phyloP scores from a whole-genome alignment of 2,329 filamentous ascomycete species.

The Fusarium proliferatum region DNA sequence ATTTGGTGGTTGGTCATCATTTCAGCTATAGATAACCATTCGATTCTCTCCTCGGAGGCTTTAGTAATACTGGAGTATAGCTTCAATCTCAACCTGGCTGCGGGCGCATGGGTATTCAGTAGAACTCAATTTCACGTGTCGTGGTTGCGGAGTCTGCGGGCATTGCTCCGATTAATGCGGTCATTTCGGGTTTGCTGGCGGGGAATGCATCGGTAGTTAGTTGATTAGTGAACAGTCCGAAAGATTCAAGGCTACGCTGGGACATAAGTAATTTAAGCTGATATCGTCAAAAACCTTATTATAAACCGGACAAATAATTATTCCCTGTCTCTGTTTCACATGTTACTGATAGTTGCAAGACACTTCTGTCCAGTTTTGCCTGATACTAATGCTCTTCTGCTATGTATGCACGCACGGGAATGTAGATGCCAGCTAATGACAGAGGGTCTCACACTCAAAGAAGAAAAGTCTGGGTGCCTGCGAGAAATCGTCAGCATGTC shows the following conservation, averaged over 20 bases:
- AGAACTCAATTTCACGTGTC: too few species aligned
- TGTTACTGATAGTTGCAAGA: too few species aligned
- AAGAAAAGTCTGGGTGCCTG: not conserved
- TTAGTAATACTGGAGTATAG: not conserved
- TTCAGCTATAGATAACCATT: not conserved
- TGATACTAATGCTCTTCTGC: not conserved
- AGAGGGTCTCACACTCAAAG: not conserved
- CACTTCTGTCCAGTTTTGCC: not conserved
- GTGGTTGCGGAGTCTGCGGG: not conserved
- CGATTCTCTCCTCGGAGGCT: not conserved
- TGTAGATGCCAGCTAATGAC: rapidly evolving
- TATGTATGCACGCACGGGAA: not conserved
- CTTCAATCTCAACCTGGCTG: rapidly evolving
- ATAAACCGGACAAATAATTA: not conserved
- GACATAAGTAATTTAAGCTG: too few species aligned
- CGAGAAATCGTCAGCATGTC: rapidly evolving
- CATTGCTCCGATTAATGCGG: not conserved
- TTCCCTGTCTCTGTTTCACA: too few species aligned
- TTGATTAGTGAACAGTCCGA: not conserved
- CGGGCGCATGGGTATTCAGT: not conserved
- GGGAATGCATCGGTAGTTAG: not conserved
- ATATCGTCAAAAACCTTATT: too few species aligned
- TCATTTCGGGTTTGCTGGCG: not conserved
- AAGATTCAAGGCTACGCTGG: too few species aligned
- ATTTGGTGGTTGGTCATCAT: not conserved